phyloP scores from a whole-genome alignment of 129 eudicot genomes.

The Chrysanthemum makinoi region DNA sequence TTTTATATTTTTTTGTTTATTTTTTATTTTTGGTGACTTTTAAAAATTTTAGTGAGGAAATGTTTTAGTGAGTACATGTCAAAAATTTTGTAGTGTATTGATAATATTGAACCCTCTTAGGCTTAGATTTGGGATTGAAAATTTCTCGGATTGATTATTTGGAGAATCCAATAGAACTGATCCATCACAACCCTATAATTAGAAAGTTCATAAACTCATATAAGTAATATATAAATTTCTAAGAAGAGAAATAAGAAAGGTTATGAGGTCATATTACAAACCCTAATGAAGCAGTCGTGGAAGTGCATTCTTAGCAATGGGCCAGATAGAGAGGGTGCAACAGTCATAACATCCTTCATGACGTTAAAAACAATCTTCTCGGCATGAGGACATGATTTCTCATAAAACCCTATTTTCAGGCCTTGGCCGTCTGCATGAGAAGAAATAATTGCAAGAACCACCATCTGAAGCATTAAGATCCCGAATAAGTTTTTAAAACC shows the following conservation, averaged over 20 bases:
- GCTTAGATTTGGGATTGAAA: constrained; percentile 46
- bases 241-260: too few relatives aligned
- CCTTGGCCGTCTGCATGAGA: constrained; percentile 34
- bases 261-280: constrained; percentile 13
- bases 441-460: constrained; percentile 17
- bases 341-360: constrained; percentile 37
- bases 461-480: constrained; percentile 17
- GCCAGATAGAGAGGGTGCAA: constrained; percentile 56
- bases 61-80: too few relatives aligned
- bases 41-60: too few relatives aligned
- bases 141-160: constrained; percentile 44
- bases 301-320: constrained; percentile 66
- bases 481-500: constrained; percentile 10
- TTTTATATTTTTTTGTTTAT: too few relatives aligned
- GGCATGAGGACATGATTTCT: constrained; percentile 52
- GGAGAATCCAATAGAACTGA: constrained; percentile 57
- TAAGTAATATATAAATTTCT: not conserved
- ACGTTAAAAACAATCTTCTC: constrained; percentile 36
- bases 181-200: constrained; percentile 63
- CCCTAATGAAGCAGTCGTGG: constrained; percentile 74
- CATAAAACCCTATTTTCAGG: constrained; percentile 53
- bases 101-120: constrained; percentile 56
- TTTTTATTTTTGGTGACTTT: too few relatives aligned
- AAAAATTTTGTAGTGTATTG: constrained; percentile 11
- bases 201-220: not conserved